Percentiles rank a stretch among this genome's conserved stretches.
Evolutionary conservation across 2,329 filamentous ascomycete species (phyloP).

Genomic region (Fusarium longipes): DNA sequence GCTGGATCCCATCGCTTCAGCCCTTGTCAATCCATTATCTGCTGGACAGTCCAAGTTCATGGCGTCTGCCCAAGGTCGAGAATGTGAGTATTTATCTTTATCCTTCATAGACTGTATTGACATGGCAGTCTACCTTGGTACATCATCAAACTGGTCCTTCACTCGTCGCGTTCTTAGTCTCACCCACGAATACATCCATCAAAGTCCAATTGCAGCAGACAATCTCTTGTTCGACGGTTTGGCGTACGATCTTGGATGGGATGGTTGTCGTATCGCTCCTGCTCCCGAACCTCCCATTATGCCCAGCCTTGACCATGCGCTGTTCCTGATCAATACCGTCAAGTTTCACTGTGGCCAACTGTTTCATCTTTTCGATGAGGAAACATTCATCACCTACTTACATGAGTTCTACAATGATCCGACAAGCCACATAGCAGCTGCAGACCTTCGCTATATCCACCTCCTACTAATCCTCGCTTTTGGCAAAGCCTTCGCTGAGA

Average conservation of each 20-base stretch:
- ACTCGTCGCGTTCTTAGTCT: constrained; percentile 61
- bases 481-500: constrained; percentile 63
- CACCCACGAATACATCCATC: constrained; percentile 59
- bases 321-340: constrained; percentile 65
- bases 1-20: constrained; percentile 46
- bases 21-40: constrained; percentile 57
- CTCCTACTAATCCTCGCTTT: constrained; percentile 65
- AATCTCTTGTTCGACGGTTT: constrained; percentile 62
- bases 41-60: constrained; percentile 56
- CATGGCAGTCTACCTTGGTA: constrained; percentile 62
- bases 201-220: constrained; percentile 55
- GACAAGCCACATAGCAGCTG: constrained; percentile 18
- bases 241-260: constrained; percentile 64
- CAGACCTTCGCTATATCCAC: constrained; percentile 62
- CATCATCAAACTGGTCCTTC: constrained; percentile 68
- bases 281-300: constrained; percentile 45
- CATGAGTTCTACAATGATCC: constrained; percentile 47
- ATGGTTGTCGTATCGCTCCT: constrained; percentile 51
- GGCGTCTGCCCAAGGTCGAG: constrained; percentile 54
- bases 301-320: constrained; percentile 64
- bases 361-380: constrained; percentile 66
- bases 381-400: constrained; percentile 57
- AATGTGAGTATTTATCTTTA: constrained; percentile 49
- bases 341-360: constrained; percentile 67
- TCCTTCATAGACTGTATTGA: not conserved